Percentiles rank a stretch among this genome's conserved stretches.
phyloP scores from a whole-genome alignment of 345 rosid genomes.

The Nephelium lappaceum region DNA sequence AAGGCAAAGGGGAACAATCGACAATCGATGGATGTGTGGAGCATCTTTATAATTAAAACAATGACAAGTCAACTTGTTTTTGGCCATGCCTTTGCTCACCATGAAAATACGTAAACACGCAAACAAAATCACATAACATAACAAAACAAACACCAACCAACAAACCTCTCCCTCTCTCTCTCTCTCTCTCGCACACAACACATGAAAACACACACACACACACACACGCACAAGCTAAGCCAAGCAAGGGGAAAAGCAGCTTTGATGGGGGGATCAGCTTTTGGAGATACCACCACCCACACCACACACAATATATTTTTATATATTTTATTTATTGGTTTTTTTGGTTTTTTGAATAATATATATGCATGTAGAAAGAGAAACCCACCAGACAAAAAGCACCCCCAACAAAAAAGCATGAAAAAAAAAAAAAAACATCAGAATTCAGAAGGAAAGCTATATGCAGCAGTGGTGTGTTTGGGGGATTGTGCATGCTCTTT shows the following conservation, averaged over 20 bases:
- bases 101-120: conserved; percentile 11
- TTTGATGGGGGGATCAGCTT: conserved; percentile 12
- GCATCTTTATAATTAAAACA: conserved; percentile 6
- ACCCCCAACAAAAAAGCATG: conserved; percentile 9
- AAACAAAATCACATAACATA: neutral
- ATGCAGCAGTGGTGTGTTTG: conserved; percentile 3
- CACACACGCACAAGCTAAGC: neutral
- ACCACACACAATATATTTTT: neutral
- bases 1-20: neutral
- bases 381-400: conserved; percentile 20
- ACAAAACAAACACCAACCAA: neutral
- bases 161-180: neutral
- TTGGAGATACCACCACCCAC: conserved; percentile 6
- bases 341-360: neutral
- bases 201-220: too few species aligned
- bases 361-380: neutral
- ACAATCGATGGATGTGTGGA: neutral
- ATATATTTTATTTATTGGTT: neutral
- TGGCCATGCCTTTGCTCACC: conserved; percentile 8
- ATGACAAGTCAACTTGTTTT: conserved; percentile 22
- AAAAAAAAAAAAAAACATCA: neutral
- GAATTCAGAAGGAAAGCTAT: neutral
- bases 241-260: neutral
- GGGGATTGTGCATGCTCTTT: conserved; percentile 10
- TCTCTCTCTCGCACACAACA: neutral